A percentile compares a stretch with the other conserved stretches of the same genome.
phyloP scores from a whole-genome alignment of 2,329 filamentous ascomycete genomes.

The Cercospora berteroae region DNA sequence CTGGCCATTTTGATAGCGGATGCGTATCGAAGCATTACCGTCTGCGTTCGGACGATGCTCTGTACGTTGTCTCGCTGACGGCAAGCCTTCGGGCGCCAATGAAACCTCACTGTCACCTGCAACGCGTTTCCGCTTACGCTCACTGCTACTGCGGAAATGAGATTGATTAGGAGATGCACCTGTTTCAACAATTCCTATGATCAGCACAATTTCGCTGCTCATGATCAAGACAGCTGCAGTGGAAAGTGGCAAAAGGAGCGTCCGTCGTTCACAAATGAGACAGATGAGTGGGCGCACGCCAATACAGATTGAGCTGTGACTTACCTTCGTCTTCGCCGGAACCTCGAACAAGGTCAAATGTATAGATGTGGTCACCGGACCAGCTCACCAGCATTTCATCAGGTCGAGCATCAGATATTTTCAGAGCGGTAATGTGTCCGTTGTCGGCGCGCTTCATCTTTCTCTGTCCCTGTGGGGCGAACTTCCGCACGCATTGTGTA shows the following conservation, averaged over 20 bases:
- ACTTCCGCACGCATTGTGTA: slow-evolving; percentile 64
- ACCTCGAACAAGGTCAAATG: slow-evolving; percentile 60
- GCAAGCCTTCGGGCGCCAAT: slow-evolving; percentile 36
- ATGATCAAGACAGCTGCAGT: background rate
- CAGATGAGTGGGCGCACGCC: background rate
- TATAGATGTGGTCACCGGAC: slow-evolving; percentile 60
- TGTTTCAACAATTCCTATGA: background rate
- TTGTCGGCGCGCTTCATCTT: slow-evolving; percentile 54
- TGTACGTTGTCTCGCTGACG: slow-evolving; percentile 50
- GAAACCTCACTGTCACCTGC: slow-evolving; percentile 43
- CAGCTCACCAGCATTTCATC: slow-evolving; percentile 68
- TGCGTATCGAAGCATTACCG: slow-evolving; percentile 50
- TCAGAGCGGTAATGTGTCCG: slow-evolving; percentile 67
- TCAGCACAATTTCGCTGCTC: background rate
- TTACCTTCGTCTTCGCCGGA: slow-evolving; percentile 47
- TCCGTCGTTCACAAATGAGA: background rate
- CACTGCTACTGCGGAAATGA: slow-evolving; percentile 26
- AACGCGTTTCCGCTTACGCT: slow-evolving; percentile 59
- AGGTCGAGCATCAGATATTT: slow-evolving; percentile 66
- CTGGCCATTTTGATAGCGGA: slow-evolving; percentile 60
- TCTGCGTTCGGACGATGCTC: slow-evolving; percentile 39
- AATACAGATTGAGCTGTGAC: slow-evolving; percentile 10
- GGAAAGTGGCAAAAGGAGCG: background rate
- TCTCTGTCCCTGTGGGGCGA: slow-evolving; percentile 60
- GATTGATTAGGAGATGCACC: background rate